Evolutionary conservation across 257 asterid species (phyloP).

Genomic region (Lycium barbarum): DNA sequence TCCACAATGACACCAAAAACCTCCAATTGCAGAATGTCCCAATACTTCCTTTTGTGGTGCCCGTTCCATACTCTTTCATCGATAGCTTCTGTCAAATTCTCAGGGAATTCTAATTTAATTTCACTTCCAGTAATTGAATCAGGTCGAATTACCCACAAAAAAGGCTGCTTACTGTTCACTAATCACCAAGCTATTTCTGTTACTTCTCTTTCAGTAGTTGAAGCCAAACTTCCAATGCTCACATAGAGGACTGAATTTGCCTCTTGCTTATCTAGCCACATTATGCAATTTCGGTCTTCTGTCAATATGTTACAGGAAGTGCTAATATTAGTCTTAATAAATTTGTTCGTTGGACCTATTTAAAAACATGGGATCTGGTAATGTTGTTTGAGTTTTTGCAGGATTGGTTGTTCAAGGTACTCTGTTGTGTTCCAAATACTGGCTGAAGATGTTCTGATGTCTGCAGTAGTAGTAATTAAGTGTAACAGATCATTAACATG

Average conservation of each 20-base stretch:
- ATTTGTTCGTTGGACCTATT: slow-evolving; percentile 28
- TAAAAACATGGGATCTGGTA: slow-evolving; percentile 8
- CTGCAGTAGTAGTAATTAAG: neutral
- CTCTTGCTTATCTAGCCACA: slow-evolving; percentile 34
- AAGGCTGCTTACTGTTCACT: slow-evolving; percentile 24
- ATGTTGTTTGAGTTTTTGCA: neutral
- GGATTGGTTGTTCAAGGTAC: neutral
- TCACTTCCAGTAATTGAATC: neutral
- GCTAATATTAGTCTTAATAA: neutral
- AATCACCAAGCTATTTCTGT: slow-evolving; percentile 35
- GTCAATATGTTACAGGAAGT: neutral
- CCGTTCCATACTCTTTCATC: too few relatives aligned
- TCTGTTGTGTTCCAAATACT: slow-evolving; percentile 29
- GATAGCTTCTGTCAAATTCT: too few relatives aligned
- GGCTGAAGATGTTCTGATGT: slow-evolving; percentile 26
- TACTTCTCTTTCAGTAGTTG: slow-evolving; percentile 1
- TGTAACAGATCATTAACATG: neutral
- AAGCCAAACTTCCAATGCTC: slow-evolving; percentile 32
- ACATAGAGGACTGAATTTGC: slow-evolving; percentile 29
- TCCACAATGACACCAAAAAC: too few relatives aligned
- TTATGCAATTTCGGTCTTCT: neutral
- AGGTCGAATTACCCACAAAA: slow-evolving; percentile 30
- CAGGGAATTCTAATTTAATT: too few relatives aligned
- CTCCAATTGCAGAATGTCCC: too few relatives aligned
- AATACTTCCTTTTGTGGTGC: too few relatives aligned